phyloP scores from a whole-genome alignment of 2,329 filamentous ascomycete species.

The Domatiomyces catenatus region DNA sequence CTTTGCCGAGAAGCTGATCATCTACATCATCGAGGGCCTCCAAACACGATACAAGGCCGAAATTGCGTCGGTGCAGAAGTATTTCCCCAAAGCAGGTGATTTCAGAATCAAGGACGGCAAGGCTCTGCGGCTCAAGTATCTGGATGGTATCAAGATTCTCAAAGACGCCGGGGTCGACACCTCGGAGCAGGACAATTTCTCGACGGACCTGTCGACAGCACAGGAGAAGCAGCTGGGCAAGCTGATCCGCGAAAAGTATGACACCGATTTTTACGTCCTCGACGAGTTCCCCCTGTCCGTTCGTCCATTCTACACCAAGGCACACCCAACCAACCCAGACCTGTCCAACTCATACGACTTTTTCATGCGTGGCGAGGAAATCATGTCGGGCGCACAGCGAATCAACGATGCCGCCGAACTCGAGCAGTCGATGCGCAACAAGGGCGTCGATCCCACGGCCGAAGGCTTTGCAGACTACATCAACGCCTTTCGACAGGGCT shows the following conservation, averaged over 20 bases:
- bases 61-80: conserved; percentile 33
- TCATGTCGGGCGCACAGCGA: conserved; percentile 52
- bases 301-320: conserved; percentile 84
- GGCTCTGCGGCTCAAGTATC: conserved; percentile 34
- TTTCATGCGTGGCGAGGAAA: conserved; percentile 57
- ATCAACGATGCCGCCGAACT: conserved; percentile 47
- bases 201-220: conserved; percentile 33
- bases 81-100: conserved; percentile 35
- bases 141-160: conserved; percentile 33
- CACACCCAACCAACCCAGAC: conserved; percentile 49
- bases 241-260: conserved; percentile 73
- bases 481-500: conserved; percentile 48
- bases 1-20: conserved; percentile 34
- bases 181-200: conserved; percentile 33
- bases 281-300: conserved; percentile 89
- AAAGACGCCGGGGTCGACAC: conserved; percentile 37
- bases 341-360: conserved; percentile 57
- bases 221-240: conserved; percentile 59
- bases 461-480: conserved; percentile 50
- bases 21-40: conserved; percentile 33
- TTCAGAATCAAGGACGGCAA: conserved; percentile 36
- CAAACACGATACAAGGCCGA: conserved; percentile 30
- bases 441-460: conserved; percentile 43
- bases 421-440: conserved; percentile 41
- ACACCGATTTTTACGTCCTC: conserved; percentile 90